Evolutionary conservation across 148 eudicot species (phyloP).

Genomic region (Simmondsia chinensis): DNA sequence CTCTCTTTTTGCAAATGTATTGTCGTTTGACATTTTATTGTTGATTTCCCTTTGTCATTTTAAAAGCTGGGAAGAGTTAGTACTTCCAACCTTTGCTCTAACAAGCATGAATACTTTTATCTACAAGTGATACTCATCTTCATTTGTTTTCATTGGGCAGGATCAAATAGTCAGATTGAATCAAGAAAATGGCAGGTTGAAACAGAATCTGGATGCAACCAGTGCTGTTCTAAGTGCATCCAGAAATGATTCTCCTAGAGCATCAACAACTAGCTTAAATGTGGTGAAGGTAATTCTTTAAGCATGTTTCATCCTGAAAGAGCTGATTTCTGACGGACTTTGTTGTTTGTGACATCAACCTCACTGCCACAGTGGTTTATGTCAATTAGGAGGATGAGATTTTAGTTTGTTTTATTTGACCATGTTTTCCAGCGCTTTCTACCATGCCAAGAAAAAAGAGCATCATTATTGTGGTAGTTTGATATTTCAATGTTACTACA

Average conservation of each 20-base stretch:
- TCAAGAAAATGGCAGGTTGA: constrained; percentile 71
- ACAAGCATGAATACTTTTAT: no score
- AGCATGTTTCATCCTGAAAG: not conserved
- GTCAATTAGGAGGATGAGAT: not conserved
- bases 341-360: not conserved
- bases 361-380: not conserved
- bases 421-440: no score
- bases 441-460: no score
- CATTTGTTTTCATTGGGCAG: constrained; percentile 28
- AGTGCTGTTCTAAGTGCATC: constrained; percentile 43
- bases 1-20: no score
- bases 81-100: no score
- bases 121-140: constrained; percentile 1
- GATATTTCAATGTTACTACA: no score
- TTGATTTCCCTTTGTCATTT: no score
- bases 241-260: constrained; percentile 36
- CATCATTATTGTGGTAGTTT: no score
- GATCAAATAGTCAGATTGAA: constrained; percentile 49
- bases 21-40: no score
- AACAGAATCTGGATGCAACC: constrained; percentile 44
- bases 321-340: not conserved
- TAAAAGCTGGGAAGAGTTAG: no score
- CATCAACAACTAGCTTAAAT: constrained; percentile 28
- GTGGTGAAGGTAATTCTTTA: constrained; percentile 38
- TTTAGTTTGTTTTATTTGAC: no score